phyloP scores from a whole-genome alignment of 2,329 filamentous ascomycete species.

The Fusarium palustre region DNA sequence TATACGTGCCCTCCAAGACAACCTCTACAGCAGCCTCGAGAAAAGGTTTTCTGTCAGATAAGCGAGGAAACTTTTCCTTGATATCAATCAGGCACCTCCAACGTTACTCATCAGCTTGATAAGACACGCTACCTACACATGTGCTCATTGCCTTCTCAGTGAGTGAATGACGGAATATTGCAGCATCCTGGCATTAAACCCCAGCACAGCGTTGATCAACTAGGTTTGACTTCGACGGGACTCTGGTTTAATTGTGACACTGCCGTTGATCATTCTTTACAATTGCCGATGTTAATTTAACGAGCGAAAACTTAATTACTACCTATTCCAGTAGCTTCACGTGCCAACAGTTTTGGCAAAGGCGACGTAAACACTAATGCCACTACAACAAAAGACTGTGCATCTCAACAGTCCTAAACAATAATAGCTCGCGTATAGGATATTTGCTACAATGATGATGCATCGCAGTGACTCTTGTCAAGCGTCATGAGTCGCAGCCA shows the following conservation, averaged over 20 bases:
- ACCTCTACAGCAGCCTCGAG: no score
- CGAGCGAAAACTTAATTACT: background rate
- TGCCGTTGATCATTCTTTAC: background rate
- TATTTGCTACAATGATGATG: constrained; percentile 7
- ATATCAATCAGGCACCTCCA: constrained; percentile 5
- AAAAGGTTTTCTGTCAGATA: background rate
- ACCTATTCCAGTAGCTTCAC: background rate
- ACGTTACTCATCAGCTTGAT: constrained; percentile 1
- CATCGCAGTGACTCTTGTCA: constrained; percentile 11
- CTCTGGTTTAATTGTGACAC: background rate
- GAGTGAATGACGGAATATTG: constrained; percentile 28
- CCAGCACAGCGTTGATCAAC: constrained; percentile 3
- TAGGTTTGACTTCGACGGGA: background rate
- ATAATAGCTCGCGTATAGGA: constrained; percentile 16
- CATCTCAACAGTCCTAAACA: constrained; percentile 17
- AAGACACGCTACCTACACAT: background rate
- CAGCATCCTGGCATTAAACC: constrained; percentile 11
- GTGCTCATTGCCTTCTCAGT: background rate
- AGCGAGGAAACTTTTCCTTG: constrained; percentile 1
- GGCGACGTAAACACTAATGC: background rate
- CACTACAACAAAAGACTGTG: constrained; percentile 1
- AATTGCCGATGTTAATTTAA: constrained; percentile 8
- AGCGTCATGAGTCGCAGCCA: constrained; percentile 27
- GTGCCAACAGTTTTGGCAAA: constrained; percentile 2
- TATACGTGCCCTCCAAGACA: background rate